Conservation (phyloP, 148 eudicot species). For the Oxyria digyna region DNA sequence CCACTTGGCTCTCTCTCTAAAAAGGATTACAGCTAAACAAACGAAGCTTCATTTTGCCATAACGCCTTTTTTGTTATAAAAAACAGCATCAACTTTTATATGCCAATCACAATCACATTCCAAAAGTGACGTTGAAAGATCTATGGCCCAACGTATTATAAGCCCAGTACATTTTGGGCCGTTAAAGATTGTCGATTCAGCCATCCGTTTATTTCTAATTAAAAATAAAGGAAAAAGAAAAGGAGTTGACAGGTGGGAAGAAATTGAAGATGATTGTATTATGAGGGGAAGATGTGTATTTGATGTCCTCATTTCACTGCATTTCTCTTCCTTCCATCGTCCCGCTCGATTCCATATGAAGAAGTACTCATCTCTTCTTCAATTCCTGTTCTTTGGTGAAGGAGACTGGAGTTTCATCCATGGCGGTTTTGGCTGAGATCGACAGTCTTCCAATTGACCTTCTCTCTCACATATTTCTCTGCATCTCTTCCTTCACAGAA, state of each 20-base stretch:
- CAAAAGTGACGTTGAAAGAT: too few relatives aligned
- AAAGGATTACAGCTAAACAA: too few relatives aligned
- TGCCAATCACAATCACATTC: too few relatives aligned
- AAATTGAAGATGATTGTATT: neutral
- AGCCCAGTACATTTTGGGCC: neutral
- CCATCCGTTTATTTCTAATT: neutral
- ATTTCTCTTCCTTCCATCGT: neutral
- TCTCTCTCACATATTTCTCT: constrained; percentile 52
- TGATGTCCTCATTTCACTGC: neutral
- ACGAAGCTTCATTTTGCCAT: too few relatives aligned
- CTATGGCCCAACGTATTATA: neutral
- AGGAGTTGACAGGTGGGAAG: neutral
- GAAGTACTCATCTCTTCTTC: neutral
- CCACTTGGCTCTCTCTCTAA: neutral
- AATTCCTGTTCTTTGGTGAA: neutral
- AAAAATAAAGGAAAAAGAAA: neutral
- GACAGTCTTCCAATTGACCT: constrained; percentile 68
- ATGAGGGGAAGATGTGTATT: neutral
- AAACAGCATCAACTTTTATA: too few relatives aligned
- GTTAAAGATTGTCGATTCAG: neutral
- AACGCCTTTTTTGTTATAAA: too few relatives aligned
- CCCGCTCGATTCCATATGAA: neutral
- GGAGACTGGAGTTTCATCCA: neutral
- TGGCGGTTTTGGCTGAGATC: constrained; percentile 22
- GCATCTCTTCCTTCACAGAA: constrained; percentile 64